Evolutionary conservation across 176 grass and related monocot species (phyloP).

Genomic region (Guadua angustifolia): DNA sequence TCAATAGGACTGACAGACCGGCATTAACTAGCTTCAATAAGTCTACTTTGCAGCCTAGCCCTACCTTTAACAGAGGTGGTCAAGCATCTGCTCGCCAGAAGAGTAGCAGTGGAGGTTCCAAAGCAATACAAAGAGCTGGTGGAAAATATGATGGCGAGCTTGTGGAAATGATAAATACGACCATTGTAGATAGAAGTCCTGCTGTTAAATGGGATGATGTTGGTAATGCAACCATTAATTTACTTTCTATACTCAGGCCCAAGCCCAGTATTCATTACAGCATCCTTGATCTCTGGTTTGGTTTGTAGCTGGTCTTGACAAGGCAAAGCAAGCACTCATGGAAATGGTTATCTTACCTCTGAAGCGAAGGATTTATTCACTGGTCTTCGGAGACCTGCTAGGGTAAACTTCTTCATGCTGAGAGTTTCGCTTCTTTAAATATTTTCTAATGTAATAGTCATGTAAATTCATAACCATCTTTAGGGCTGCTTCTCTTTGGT

Average conservation of each 20-base stretch:
- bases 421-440: background rate
- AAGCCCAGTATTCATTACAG: constrained; percentile 33
- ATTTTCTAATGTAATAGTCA: background rate
- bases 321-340: constrained; percentile 96
- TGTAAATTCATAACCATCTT: constrained; percentile 19
- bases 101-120: constrained; percentile 39
- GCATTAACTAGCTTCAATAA: constrained; percentile 37
- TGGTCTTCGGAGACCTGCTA: constrained; percentile 88
- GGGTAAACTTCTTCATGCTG: constrained; percentile 53
- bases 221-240: constrained; percentile 61
- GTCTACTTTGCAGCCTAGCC: constrained; percentile 37
- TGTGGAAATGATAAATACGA: constrained; percentile 94
- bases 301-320: constrained; percentile 88
- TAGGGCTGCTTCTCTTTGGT: constrained; percentile 84
- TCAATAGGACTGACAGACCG: constrained; percentile 36
- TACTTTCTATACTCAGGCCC: background rate
- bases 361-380: constrained; percentile 94
- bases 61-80: constrained; percentile 55
- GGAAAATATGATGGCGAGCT: constrained; percentile 61
- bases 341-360: constrained; percentile 99
- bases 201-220: constrained; percentile 94
- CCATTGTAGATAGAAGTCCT: constrained; percentile 92
- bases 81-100: constrained; percentile 47
- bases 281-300: constrained; percentile 26
- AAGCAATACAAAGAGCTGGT: constrained; percentile 54